Evolutionary conservation across 352 stramenopile species (phyloP), one percentile per base, ranked within the genome.

Genomic region (Phytopythium vexans): DNA sequence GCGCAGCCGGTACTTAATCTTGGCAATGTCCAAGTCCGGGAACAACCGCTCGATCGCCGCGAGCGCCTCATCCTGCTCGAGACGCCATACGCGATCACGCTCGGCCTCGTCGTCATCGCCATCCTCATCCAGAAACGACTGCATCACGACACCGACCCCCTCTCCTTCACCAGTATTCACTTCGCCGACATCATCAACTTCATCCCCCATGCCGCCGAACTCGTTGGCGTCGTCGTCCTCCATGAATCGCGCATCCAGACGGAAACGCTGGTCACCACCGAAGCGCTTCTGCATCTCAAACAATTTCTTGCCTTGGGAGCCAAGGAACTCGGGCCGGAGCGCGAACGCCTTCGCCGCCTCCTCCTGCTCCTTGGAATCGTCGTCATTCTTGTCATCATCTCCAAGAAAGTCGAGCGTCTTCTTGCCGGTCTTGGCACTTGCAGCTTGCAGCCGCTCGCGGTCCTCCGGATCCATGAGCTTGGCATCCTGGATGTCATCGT

Each of bases 241-340:
- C 38, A 89, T 72, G 62, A 92, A 92, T 3, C 82, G 79, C 15
- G 74, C 76, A 53, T 92, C 82, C 48, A 92, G 66, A 38, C 77
- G 77, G 64, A 92, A 92, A 44, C 82, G 82, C 62, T 86, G 67
- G 54, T 92, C 82, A 12, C 82, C 79, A 41, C 75, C 74, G 49
- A 89, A 92, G 2, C 77, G 76, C 53, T 90, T 92, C 50, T 92
- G 82, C 68, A 92, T 68, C 61, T 92, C 82, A 55, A 92, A 92
- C 38, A 92, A 52, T 54, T 84, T 78, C 53, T 85, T 85, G 53
- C 82, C 82, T 14, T 69, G 69, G 49, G 77, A 72, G 8, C 82
- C 82, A 5, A 87, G 52, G 45, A 92, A 92, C 58, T 92, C 82
- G 2, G 79, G 82, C 16, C 82, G 75, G 34, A 92, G 42, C 0